A percentile compares a stretch with the other conserved stretches of the same genome.
Evolutionary conservation across 805 yeast species (phyloP).

Genomic region (Ogataea methanolica): DNA sequence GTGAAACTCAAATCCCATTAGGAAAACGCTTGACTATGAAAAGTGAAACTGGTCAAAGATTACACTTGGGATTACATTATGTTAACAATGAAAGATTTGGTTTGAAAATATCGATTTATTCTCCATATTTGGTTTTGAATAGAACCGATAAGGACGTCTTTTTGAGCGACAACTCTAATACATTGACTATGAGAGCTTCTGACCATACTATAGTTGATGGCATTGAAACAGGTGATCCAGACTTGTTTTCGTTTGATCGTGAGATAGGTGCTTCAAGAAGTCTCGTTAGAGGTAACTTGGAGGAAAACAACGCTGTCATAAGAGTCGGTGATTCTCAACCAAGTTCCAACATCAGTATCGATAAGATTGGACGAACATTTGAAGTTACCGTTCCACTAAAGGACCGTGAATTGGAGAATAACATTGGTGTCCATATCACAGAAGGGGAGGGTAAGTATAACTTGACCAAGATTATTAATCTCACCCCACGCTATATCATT

Average conservation of each 20-base stretch:
- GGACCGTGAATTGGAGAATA: slow-evolving; percentile 54
- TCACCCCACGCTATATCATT: slow-evolving; percentile 79
- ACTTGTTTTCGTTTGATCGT: slow-evolving; percentile 79
- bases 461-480: slow-evolving; percentile 68
- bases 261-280: slow-evolving; percentile 34
- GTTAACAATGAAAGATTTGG: slow-evolving; percentile 50
- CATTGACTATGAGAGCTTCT: slow-evolving; percentile 40
- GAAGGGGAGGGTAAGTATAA: slow-evolving; percentile 87
- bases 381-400: slow-evolving; percentile 46
- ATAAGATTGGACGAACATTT: slow-evolving; percentile 79
- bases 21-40: slow-evolving; percentile 45
- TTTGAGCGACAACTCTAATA: slow-evolving; percentile 52
- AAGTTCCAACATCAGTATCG: slow-evolving; percentile 76
- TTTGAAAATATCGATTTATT: slow-evolving; percentile 60
- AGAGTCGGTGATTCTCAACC: slow-evolving; percentile 64
- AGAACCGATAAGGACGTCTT: slow-evolving; percentile 66
- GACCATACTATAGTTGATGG: slow-evolving; percentile 11
- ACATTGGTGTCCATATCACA: slow-evolving; percentile 66
- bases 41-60: slow-evolving; percentile 60
- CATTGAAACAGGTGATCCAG: slow-evolving; percentile 44
- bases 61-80: slow-evolving; percentile 64
- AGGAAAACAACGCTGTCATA: slow-evolving; percentile 61
- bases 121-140: slow-evolving; percentile 84
- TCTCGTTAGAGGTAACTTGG: slow-evolving; percentile 28
- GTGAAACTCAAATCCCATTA: slow-evolving; percentile 16